Conservation (phyloP, 1,284 basidiomycete genomes). For the Melampsora occidentalis region DNA sequence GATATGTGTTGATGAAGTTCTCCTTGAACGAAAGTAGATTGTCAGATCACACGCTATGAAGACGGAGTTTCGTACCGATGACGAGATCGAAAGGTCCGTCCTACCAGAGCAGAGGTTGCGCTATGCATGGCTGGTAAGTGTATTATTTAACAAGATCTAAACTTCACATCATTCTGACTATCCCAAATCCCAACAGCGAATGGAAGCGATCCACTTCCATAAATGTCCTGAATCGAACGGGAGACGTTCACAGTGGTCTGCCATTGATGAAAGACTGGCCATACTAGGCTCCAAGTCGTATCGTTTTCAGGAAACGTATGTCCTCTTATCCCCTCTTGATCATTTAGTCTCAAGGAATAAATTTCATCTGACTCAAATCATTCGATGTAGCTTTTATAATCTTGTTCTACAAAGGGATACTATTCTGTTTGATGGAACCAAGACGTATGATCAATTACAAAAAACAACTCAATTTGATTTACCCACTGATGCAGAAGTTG, state of each 20-base stretch:
- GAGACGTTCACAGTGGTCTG: background rate
- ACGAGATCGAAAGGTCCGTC: background rate
- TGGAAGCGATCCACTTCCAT: constrained; percentile 2
- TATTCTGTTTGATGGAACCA: constrained; percentile 1
- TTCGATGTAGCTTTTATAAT: background rate
- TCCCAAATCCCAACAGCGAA: background rate
- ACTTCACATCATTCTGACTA: background rate
- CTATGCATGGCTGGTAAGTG: background rate
- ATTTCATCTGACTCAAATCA: background rate
- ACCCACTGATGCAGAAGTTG: constrained; percentile 1
- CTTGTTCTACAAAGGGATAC: background rate
- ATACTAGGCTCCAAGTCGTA: background rate
- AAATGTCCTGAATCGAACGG: constrained; percentile 6
- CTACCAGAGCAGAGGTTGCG: background rate
- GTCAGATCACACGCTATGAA: constrained; percentile 4
- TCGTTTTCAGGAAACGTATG: background rate
- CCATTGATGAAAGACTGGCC: constrained; percentile 2
- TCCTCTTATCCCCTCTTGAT: background rate
- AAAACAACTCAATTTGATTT: background rate
- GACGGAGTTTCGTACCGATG: background rate
- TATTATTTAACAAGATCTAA: too few species aligned
- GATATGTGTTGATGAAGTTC: background rate
- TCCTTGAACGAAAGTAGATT: background rate
- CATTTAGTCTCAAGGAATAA: too few species aligned
- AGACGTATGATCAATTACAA: background rate